Conservation (phyloP, 768 basidiomycete species). For the Calocera cornea region DNA sequence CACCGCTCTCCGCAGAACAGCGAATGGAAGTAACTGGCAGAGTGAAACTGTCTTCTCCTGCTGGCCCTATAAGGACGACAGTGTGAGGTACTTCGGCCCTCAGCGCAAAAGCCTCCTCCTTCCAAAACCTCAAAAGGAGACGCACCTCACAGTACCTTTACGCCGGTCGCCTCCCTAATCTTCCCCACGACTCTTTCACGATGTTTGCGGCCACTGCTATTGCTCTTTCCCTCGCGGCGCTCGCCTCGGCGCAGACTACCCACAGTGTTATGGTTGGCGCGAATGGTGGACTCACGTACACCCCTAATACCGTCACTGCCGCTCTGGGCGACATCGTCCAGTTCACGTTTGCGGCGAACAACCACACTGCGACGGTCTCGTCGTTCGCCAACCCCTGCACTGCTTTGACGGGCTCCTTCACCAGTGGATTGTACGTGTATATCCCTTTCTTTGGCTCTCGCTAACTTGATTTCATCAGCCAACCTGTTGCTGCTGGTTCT, state of each 20-base stretch:
- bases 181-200: not conserved
- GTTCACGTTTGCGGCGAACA: slow-evolving; percentile 9
- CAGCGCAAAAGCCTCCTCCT: not conserved
- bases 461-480: not conserved
- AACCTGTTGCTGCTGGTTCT: slow-evolving; percentile 7
- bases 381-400: slow-evolving; percentile 43
- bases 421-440: slow-evolving; percentile 30
- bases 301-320: slow-evolving; percentile 10
- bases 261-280: slow-evolving; percentile 14
- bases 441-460: not conserved
- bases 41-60: not conserved
- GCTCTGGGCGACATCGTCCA: slow-evolving; percentile 10
- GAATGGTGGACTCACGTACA: slow-evolving; percentile 4
- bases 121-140: not conserved
- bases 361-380: slow-evolving; percentile 47
- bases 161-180: not conserved
- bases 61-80: not conserved
- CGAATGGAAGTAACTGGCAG: not conserved
- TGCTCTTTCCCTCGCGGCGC: slow-evolving; percentile 3
- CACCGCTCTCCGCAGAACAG: not conserved
- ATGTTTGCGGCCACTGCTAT: not conserved
- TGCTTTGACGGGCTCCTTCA: slow-evolving; percentile 12
- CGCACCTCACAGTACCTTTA: not conserved
- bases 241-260: slow-evolving; percentile 6
- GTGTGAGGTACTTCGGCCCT: not conserved